phyloP scores from a whole-genome alignment of 805 yeast genomes.

The Yarrowia keelungensis region DNA sequence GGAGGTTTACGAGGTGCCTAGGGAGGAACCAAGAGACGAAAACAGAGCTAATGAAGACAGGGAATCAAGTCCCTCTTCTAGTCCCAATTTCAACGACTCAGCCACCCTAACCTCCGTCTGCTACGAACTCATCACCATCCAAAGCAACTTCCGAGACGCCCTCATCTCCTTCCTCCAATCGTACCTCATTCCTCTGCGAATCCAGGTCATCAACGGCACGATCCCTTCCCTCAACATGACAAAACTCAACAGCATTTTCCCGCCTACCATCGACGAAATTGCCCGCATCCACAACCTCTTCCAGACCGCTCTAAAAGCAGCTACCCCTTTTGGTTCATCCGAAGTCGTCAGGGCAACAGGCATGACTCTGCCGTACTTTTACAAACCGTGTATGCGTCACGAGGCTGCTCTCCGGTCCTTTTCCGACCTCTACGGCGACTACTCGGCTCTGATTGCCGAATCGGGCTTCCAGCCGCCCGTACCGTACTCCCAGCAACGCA shows the following conservation, averaged over 20 bases:
- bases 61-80: background rate
- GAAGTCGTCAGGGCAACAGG: conserved; percentile 85
- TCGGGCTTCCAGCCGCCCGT: conserved; percentile 46
- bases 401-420: conserved; percentile 87
- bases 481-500: conserved; percentile 56
- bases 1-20: conserved; percentile 69
- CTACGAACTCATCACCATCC: conserved; percentile 71
- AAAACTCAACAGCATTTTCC: conserved; percentile 78
- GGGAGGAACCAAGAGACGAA: background rate
- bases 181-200: conserved; percentile 78
- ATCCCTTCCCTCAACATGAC: conserved; percentile 61
- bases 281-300: conserved; percentile 87
- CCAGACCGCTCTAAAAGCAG: conserved; percentile 72
- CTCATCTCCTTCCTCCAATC: conserved; percentile 79
- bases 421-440: conserved; percentile 54
- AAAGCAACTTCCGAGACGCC: conserved; percentile 73
- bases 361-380: conserved; percentile 84
- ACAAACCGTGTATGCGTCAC: conserved; percentile 90
- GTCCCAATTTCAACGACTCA: conserved; percentile 47
- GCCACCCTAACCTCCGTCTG: conserved; percentile 60
- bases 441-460: conserved; percentile 52
- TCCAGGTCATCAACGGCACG: conserved; percentile 64
- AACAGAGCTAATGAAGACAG: background rate
- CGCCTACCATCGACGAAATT: conserved; percentile 95
- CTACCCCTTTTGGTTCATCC: conserved; percentile 70